Percentiles rank a stretch among this genome's conserved stretches.
Conservation (phyloP, 345 rosid genomes). For the Zanthoxylum bungeanum region DNA sequence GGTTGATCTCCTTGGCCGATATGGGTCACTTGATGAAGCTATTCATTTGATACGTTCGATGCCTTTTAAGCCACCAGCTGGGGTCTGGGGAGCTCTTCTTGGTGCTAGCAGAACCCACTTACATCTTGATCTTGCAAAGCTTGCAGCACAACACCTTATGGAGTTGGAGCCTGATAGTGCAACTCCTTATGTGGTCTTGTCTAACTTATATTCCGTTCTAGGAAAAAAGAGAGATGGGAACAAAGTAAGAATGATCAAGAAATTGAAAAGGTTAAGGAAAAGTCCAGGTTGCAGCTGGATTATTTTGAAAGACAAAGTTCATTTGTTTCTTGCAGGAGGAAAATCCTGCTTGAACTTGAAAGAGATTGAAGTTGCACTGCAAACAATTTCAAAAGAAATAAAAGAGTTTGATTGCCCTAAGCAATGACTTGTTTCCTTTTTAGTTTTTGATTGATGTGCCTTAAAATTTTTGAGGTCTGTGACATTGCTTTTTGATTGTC, state of each 20-base stretch:
- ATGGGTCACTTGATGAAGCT: conserved; percentile 66
- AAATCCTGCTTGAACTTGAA: conserved; percentile 36
- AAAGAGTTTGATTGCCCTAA: conserved; percentile 2
- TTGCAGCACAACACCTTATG: conserved; percentile 56
- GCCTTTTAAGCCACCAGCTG: conserved; percentile 58
- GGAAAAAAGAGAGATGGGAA: conserved; percentile 45
- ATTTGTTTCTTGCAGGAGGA: conserved; percentile 53
- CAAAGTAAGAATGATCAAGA: conserved; percentile 39
- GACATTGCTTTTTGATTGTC: not conserved
- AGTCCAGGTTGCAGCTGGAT: conserved; percentile 86
- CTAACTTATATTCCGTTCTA: conserved; percentile 42
- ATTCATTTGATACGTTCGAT: conserved; percentile 44
- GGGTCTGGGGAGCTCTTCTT: conserved; percentile 88
- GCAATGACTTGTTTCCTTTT: not conserved
- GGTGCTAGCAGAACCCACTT: conserved; percentile 53
- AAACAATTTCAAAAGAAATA: conserved; percentile 34
- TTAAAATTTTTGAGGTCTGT: not conserved
- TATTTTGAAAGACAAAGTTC: conserved; percentile 35
- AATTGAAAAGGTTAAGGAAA: conserved; percentile 55
- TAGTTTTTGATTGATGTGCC: not conserved
- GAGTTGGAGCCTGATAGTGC: conserved; percentile 67
- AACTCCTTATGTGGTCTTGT: conserved; percentile 68
- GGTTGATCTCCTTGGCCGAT: conserved; percentile 82
- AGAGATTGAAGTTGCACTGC: conserved; percentile 34
- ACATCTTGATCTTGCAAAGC: conserved; percentile 59